A percentile compares a stretch with the other conserved stretches of the same genome.
These are phyloP conservation scores for Lepidium africanum DNA, from an alignment of 345 rosid genomes.

Conservation along the genomic window DNA sequence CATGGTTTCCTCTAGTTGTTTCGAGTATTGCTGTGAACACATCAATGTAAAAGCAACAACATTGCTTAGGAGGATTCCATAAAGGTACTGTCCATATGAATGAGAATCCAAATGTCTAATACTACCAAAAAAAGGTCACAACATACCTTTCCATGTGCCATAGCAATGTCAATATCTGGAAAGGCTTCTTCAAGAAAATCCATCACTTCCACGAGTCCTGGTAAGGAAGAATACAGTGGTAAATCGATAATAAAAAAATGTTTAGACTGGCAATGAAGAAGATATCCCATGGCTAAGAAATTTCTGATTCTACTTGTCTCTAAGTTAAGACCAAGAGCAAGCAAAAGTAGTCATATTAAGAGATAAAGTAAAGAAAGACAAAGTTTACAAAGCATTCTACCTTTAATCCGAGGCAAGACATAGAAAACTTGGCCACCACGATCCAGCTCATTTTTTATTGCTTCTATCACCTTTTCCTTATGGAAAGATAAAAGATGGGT, in stretches of 20 bases:
- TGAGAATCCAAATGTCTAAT: constrained; percentile 13
- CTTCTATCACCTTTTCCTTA: constrained; percentile 56
- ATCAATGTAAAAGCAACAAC: constrained; percentile 19
- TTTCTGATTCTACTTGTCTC: constrained; percentile 5
- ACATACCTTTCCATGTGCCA: constrained; percentile 91
- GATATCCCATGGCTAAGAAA: background rate
- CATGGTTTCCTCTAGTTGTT: constrained; percentile 89
- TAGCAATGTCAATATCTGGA: constrained; percentile 67
- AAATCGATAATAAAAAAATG: background rate
- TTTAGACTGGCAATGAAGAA: background rate
- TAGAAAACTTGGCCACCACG: constrained; percentile 94
- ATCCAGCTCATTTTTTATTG: constrained; percentile 72
- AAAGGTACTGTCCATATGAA: background rate
- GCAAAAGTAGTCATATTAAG: constrained; percentile 6
- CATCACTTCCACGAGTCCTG: constrained; percentile 90
- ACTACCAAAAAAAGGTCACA: constrained; percentile 3
- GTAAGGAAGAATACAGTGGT: constrained; percentile 17
- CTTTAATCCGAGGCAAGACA: constrained; percentile 93
- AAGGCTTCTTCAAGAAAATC: constrained; percentile 69
- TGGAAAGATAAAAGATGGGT: constrained; percentile 67
- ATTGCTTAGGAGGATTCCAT: constrained; percentile 8
- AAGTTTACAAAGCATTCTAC: constrained; percentile 28
- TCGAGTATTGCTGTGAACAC: constrained; percentile 70
- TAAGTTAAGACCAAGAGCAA: background rate
- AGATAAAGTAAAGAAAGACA: constrained; percentile 2